Conservation (phyloP, 2,329 filamentous ascomycete genomes). For the Didymella exigua region DNA sequence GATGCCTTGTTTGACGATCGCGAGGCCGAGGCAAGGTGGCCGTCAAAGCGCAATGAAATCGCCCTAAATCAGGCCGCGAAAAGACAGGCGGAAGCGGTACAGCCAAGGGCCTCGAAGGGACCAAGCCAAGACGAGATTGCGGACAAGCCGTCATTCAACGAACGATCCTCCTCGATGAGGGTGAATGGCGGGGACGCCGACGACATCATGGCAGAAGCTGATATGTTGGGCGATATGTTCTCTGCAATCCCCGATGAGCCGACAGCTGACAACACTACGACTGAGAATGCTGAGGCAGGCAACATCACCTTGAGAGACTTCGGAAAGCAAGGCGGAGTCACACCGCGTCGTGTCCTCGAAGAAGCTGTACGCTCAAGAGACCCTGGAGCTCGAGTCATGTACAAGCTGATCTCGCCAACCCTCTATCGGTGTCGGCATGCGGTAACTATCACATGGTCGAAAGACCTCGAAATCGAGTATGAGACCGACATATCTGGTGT, state of each 20-base stretch:
- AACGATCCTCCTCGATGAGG: background rate
- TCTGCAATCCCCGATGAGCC: slow-evolving; percentile 50
- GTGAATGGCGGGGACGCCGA: slow-evolving; percentile 4
- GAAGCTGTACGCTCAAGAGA: slow-evolving; percentile 88
- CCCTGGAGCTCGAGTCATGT: slow-evolving; percentile 68
- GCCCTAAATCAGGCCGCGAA: slow-evolving; percentile 47
- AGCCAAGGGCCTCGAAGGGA: background rate
- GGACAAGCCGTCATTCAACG: background rate
- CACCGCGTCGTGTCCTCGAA: slow-evolving; percentile 76
- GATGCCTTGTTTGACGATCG: slow-evolving; percentile 58
- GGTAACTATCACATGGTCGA: slow-evolving; percentile 79
- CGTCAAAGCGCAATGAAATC: slow-evolving; percentile 50
- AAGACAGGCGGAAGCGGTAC: slow-evolving; percentile 18
- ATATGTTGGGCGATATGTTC: slow-evolving; percentile 64
- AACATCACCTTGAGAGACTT: slow-evolving; percentile 77
- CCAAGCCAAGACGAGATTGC: background rate
- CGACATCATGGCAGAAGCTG: slow-evolving; percentile 55
- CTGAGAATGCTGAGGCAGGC: slow-evolving; percentile 45
- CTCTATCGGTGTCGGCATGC: slow-evolving; percentile 78
- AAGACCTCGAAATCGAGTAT: slow-evolving; percentile 64
- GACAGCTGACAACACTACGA: slow-evolving; percentile 45
- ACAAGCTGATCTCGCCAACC: slow-evolving; percentile 72
- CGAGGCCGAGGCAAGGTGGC: slow-evolving; percentile 56
- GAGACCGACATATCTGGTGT: slow-evolving; percentile 51
- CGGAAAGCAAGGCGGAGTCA: slow-evolving; percentile 79